These are phyloP conservation scores for Ilex asprella DNA, from an alignment of 257 asterid genomes.

Conservation along the genomic window DNA sequence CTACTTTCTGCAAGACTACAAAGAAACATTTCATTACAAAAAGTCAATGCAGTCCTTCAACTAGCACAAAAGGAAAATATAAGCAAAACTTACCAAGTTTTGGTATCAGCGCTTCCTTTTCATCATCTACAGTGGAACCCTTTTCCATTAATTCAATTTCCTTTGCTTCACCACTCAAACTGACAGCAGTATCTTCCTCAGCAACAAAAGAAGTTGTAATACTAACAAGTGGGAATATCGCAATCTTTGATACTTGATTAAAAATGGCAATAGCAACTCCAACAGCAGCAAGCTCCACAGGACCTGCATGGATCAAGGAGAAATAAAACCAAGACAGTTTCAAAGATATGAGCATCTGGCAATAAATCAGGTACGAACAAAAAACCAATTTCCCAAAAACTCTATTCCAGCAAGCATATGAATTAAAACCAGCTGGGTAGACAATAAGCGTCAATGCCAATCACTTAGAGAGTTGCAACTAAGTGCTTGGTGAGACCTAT, in stretches of 20 bases:
- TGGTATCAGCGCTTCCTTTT: slow-evolving; percentile 23
- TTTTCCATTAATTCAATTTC: slow-evolving; percentile 29
- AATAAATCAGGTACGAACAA: too few relatives aligned
- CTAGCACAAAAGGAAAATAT: neutral
- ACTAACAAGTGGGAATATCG: slow-evolving; percentile 59
- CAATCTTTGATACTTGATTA: slow-evolving; percentile 52
- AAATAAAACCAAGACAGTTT: neutral
- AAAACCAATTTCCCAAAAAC: too few relatives aligned
- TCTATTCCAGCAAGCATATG: too few relatives aligned
- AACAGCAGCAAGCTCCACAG: slow-evolving; percentile 55
- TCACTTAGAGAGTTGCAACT: too few relatives aligned
- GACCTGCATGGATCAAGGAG: slow-evolving; percentile 23
- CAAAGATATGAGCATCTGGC: too few relatives aligned
- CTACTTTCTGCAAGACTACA: too few relatives aligned
- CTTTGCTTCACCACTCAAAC: slow-evolving; percentile 10
- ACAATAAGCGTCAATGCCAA: too few relatives aligned
- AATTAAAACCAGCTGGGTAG: too few relatives aligned
- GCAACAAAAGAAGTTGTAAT: slow-evolving; percentile 62
- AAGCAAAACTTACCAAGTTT: slow-evolving; percentile 16
- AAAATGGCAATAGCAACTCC: slow-evolving; percentile 53
- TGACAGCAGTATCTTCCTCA: slow-evolving; percentile 41
- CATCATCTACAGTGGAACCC: slow-evolving; percentile 14
- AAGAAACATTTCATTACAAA: neutral
- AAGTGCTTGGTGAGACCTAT: too few relatives aligned
- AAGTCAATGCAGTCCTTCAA: neutral